Evolutionary conservation across 257 asterid species (phyloP).

Genomic region (Nicotiana noctiflora): DNA sequence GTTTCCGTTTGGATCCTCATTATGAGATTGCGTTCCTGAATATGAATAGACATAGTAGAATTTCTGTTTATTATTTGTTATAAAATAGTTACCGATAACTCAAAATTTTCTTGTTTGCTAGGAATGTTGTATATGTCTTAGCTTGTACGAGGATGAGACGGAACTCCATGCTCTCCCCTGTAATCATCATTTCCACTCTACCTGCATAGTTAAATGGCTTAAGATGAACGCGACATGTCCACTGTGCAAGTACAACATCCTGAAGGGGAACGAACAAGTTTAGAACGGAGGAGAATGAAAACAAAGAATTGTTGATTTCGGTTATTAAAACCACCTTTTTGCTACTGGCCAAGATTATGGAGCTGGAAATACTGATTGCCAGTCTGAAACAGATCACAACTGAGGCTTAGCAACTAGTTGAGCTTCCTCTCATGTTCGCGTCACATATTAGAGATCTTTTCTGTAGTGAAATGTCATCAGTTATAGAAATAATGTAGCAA

Average conservation of each 20-base stretch:
- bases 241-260: slow-evolving; percentile 89
- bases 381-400: background rate
- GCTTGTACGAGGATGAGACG: slow-evolving; percentile 66
- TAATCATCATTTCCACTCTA: slow-evolving; percentile 71
- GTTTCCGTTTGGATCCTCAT: background rate
- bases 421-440: background rate
- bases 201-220: slow-evolving; percentile 90
- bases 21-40: background rate
- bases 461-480: background rate
- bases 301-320: background rate
- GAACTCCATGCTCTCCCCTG: slow-evolving; percentile 86
- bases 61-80: background rate
- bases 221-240: slow-evolving; percentile 99
- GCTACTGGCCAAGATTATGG: background rate
- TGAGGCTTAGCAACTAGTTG: slow-evolving; percentile 1
- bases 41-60: background rate
- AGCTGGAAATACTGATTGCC: background rate
- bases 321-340: slow-evolving; percentile 2
- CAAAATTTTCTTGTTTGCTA: slow-evolving; percentile 19
- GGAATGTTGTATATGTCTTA: slow-evolving; percentile 96
- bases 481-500: background rate
- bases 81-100: background rate
- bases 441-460: background rate
- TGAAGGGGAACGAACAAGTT: slow-evolving; percentile 82
- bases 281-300: slow-evolving; percentile 19